Evolutionary conservation across 129 eudicot species (phyloP), one percentile per base, ranked within the genome.

Genomic region (Ambrosia artemisiifolia): DNA sequence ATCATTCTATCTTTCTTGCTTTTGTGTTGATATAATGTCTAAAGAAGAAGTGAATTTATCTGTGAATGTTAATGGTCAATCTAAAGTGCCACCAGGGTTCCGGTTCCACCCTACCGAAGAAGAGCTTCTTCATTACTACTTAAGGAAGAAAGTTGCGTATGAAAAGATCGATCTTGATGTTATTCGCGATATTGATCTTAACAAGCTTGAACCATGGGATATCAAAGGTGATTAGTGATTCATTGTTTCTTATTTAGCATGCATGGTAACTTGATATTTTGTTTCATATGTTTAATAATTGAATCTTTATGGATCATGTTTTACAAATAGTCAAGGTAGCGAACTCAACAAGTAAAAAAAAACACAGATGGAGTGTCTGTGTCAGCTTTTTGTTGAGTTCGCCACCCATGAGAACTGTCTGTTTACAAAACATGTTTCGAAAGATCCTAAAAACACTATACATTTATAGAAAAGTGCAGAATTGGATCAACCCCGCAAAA

Each of bases 131-230:
- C 86, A 82, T 17, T 85, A 85, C 63, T 85, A 85, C 61, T 75
- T 85, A 67, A 67, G 80, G 53, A 85, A 85, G 84, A 85, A 85
- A 70, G 89, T 85, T 33, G 84, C 82, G 1, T 67, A 62, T 0
- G 79, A 85, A 73, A 78, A 55, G 71, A 81, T 85, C 28, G 89
- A 85, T 66, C 80, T 85, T 59, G 89, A 85, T 85, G 89, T 85
- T 33, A 82, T 85, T 67, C 85, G 61, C 57, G 89, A 85, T 60
- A 77, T 85, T 73, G 89, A 85, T 76, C 89, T 85, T 71, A 85
- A 85, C 83, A 85, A 85, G 77, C 89, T 82, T 36, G 89, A 85
- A 73, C 89, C 89, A 5, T 85, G 89, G 89, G 89, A 85, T 33
- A 85, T 85, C 43, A 85, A 85, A 81, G 89, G 89, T 82, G 36